Conservation (phyloP, 2,329 filamentous ascomycete genomes). For the Neofusicoccum sp. region DNA sequence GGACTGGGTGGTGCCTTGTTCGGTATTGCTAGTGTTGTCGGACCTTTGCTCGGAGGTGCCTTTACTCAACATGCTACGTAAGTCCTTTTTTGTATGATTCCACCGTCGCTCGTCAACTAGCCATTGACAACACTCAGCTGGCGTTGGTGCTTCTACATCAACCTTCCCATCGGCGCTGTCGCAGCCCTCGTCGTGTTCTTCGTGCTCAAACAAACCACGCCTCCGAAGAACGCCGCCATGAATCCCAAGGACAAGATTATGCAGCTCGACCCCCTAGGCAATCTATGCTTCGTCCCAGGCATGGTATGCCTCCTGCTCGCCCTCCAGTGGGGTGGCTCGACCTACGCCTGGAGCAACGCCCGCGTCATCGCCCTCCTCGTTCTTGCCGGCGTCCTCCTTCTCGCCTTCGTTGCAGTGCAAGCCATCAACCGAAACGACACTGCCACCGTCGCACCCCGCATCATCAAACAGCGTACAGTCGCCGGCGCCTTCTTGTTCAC, state of each 20-base stretch:
- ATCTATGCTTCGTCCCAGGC: conserved; percentile 43
- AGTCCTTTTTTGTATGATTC: conserved; percentile 1
- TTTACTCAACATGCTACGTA: conserved; percentile 32
- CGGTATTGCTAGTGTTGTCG: conserved; percentile 49
- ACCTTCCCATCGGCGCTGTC: conserved; percentile 51
- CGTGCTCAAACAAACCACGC: conserved; percentile 27
- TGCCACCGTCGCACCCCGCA: conserved; percentile 38
- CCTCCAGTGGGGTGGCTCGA: conserved; percentile 51
- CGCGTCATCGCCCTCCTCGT: conserved; percentile 49
- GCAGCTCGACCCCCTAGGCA: conserved; percentile 49
- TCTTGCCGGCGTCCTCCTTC: conserved; percentile 41
- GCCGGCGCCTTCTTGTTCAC: conserved; percentile 42
- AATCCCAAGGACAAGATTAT: conserved; percentile 30
- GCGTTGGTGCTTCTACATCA: conserved; percentile 55
- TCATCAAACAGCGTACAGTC: conserved; percentile 47
- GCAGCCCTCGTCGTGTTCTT: conserved; percentile 43
- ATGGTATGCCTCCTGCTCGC: conserved; percentile 51
- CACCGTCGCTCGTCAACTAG: conserved; percentile 18
- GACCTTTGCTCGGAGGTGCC: conserved; percentile 48
- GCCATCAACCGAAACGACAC: conserved; percentile 30
- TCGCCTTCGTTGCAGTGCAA: conserved; percentile 44
- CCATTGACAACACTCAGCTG: conserved; percentile 37
- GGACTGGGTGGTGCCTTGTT: conserved; percentile 39
- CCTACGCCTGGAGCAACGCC: conserved; percentile 45
- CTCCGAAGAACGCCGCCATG: conserved; percentile 28